Conservation (phyloP, 108 stramenopile species). For the Skeletonema marinoi region DNA sequence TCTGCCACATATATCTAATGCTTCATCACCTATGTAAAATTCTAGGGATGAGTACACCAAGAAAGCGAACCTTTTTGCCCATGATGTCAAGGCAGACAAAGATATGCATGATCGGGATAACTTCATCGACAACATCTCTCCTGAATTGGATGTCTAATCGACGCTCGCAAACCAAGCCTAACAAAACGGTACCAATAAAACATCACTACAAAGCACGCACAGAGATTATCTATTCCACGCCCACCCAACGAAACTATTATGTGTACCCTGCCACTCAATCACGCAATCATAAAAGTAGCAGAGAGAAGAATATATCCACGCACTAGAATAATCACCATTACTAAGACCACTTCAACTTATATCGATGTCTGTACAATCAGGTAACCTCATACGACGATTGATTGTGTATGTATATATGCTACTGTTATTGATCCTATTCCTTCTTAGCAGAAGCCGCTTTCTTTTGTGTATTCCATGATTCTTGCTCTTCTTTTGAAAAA, state of each 20-base stretch:
- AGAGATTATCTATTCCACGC: too few species aligned
- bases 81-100: slow-evolving; percentile 30
- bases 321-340: too few species aligned
- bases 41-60: slow-evolving; percentile 12
- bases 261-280: too few species aligned
- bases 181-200: background rate
- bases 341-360: too few species aligned
- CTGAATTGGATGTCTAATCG: slow-evolving; percentile 22
- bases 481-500: slow-evolving; percentile 47
- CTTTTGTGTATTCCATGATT: slow-evolving; percentile 45
- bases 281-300: too few species aligned
- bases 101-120: slow-evolving; percentile 39
- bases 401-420: background rate
- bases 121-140: slow-evolving; percentile 22
- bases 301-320: too few species aligned
- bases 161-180: background rate
- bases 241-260: too few species aligned
- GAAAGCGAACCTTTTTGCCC: slow-evolving; percentile 31
- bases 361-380: too few species aligned
- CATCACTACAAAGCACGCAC: slow-evolving; percentile 11
- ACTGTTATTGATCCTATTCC: background rate
- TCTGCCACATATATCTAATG: background rate
- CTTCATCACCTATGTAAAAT: too few species aligned
- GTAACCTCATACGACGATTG: background rate
- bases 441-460: slow-evolving; percentile 7